A percentile compares a stretch with the other conserved stretches of the same genome.
Evolutionary conservation across 805 yeast genomes (phyloP).

Genomic region (Cyberlindnera amylophila): DNA sequence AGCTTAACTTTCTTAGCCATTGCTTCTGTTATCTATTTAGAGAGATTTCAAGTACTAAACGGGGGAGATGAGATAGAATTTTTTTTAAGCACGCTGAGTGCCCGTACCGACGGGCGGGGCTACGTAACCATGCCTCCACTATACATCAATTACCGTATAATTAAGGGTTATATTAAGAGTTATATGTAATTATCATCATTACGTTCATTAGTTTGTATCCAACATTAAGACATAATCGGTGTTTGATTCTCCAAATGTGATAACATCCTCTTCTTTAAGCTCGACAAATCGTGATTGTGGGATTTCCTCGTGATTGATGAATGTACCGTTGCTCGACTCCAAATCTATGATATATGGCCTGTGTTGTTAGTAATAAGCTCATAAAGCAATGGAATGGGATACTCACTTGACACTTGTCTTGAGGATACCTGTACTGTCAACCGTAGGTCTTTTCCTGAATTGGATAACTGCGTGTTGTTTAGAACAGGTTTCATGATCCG

Average conservation of each 20-base stretch:
- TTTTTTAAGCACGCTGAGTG: not conserved
- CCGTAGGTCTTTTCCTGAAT: conserved; percentile 29
- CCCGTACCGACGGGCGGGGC: too few species aligned
- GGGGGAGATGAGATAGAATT: not conserved
- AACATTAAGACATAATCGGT: conserved; percentile 30
- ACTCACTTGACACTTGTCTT: conserved; percentile 6
- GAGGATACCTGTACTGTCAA: not conserved
- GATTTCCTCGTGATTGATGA: conserved; percentile 36
- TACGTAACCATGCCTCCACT: too few species aligned
- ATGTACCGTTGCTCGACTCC: conserved; percentile 46
- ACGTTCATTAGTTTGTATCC: not conserved
- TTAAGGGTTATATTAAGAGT: too few species aligned
- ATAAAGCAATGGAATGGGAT: not conserved
- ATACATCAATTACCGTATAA: too few species aligned
- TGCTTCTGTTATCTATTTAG: not conserved
- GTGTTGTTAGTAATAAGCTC: conserved; percentile 4
- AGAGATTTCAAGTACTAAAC: not conserved
- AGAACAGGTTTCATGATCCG: conserved; percentile 36
- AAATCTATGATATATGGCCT: conserved; percentile 42
- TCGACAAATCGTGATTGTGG: conserved; percentile 41
- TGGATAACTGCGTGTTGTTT: conserved; percentile 50
- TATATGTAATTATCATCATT: too few species aligned
- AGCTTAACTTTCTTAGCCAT: conserved; percentile 35
- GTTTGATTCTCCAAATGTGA: conserved; percentile 35
- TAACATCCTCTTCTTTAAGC: conserved; percentile 37